phyloP scores from a whole-genome alignment of 352 stramenopile species.

The Globisporangium perplexum region DNA sequence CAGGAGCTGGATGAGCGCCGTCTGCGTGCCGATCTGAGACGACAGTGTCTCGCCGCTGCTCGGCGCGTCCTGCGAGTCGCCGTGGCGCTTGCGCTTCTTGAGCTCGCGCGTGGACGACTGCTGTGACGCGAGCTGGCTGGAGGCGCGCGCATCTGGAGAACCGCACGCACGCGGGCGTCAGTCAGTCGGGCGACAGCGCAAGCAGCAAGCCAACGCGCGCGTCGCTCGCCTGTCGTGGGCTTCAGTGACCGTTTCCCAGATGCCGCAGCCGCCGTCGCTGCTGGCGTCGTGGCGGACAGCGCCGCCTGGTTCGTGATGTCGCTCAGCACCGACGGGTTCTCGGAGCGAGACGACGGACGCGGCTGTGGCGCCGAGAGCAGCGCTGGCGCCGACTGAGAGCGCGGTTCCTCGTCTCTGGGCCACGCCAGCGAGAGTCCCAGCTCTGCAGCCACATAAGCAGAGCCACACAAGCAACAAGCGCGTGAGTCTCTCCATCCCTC shows the following conservation, averaged over 20 bases:
- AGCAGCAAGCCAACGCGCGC: not conserved
- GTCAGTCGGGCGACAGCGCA: not conserved
- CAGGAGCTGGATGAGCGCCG: constrained; percentile 24
- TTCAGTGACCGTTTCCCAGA: constrained; percentile 8
- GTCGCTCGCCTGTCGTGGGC: not conserved
- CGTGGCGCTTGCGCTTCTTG: constrained; percentile 9
- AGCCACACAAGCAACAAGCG: not conserved
- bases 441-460: not conserved
- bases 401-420: constrained; percentile 9
- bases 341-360: constrained; percentile 16
- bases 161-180: not conserved
- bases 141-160: constrained; percentile 1
- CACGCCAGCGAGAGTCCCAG: not conserved
- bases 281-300: not conserved
- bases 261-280: not conserved
- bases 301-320: constrained; percentile 63
- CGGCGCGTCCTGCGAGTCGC: constrained; percentile 4
- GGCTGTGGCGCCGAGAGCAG: constrained; percentile 8
- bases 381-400: constrained; percentile 9
- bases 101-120: not conserved
- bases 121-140: not conserved
- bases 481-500: too few species aligned
- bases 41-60: constrained; percentile 8
- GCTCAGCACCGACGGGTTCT: constrained; percentile 20
- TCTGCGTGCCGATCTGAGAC: constrained; percentile 16